phyloP scores from a whole-genome alignment of 805 yeast genomes.

The Candida ponderosae region DNA sequence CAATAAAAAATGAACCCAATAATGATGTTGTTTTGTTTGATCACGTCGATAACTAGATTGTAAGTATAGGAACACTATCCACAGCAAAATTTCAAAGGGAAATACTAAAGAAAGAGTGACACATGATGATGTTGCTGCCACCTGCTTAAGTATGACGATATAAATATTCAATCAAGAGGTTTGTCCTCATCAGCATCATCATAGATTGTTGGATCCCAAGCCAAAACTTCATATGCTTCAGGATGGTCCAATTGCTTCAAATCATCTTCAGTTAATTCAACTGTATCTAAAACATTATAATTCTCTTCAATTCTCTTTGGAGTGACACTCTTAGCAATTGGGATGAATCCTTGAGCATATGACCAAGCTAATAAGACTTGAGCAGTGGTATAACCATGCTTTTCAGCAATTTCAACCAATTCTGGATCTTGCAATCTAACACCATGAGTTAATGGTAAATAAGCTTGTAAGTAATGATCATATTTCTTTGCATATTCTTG shows the following conservation, averaged over 20 bases:
- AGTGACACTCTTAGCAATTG: constrained; percentile 36
- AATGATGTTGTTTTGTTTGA: no score
- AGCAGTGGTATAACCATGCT: constrained; percentile 30
- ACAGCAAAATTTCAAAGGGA: no score
- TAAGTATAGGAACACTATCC: no score
- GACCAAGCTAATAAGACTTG: constrained; percentile 50
- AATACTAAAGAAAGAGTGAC: no score
- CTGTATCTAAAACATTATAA: constrained; percentile 21
- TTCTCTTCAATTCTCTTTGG: constrained; percentile 29
- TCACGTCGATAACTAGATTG: no score
- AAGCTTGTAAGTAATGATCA: constrained; percentile 45
- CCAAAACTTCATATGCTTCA: constrained; percentile 1
- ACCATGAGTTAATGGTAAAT: constrained; percentile 52
- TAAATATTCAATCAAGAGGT: no score
- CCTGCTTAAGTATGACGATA: no score
- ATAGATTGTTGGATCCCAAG: constrained; percentile 4
- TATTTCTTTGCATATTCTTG: constrained; percentile 33
- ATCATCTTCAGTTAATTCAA: constrained; percentile 1
- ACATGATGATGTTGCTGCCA: no score
- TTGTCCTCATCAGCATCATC: no score
- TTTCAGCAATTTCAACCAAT: constrained; percentile 30
- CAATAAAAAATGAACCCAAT: no score
- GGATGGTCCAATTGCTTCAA: neutral
- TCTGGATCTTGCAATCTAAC: constrained; percentile 34
- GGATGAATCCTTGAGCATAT: constrained; percentile 44